These are phyloP conservation scores for Carex cristatella DNA, from an alignment of 176 grass and related monocot species.

Conservation along the genomic window DNA sequence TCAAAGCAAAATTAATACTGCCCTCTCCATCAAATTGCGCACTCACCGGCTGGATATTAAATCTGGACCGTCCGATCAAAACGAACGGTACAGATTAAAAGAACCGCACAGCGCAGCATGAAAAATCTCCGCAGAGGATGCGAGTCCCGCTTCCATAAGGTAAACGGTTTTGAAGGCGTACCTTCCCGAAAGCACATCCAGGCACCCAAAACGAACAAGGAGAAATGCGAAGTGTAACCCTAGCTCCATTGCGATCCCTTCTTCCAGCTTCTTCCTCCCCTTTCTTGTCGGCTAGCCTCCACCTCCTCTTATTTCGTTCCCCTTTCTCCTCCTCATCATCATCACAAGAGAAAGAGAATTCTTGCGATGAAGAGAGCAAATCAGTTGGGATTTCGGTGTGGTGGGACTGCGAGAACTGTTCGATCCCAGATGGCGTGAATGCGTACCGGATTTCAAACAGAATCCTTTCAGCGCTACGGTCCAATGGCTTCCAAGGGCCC, in stretches of 20 bases:
- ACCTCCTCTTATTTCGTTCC: background rate
- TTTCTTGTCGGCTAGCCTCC: background rate
- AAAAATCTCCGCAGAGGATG: too few species aligned
- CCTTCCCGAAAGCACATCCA: background rate
- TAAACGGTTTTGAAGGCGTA: background rate
- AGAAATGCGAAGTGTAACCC: background rate
- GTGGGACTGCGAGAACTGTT: conserved; percentile 99
- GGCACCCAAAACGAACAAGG: background rate
- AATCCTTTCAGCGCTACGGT: conserved; percentile 59
- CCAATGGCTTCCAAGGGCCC: conserved; percentile 61
- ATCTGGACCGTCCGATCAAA: too few species aligned
- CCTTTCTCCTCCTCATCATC: background rate
- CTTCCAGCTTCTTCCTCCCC: background rate
- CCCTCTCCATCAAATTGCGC: too few species aligned
- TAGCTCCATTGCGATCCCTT: conserved; percentile 1
- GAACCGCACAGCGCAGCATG: too few species aligned
- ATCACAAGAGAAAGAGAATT: too few species aligned
- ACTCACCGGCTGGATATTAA: too few species aligned
- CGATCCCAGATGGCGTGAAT: conserved; percentile 53
- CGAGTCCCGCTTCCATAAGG: too few species aligned
- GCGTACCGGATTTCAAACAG: conserved; percentile 42
- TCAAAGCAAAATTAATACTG: too few species aligned
- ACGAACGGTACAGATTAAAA: too few species aligned
- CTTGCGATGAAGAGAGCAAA: conserved; percentile 28
- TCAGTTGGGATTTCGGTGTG: conserved; percentile 64